phyloP scores from a whole-genome alignment of 352 stramenopile genomes.

The Pythium periplocum region DNA sequence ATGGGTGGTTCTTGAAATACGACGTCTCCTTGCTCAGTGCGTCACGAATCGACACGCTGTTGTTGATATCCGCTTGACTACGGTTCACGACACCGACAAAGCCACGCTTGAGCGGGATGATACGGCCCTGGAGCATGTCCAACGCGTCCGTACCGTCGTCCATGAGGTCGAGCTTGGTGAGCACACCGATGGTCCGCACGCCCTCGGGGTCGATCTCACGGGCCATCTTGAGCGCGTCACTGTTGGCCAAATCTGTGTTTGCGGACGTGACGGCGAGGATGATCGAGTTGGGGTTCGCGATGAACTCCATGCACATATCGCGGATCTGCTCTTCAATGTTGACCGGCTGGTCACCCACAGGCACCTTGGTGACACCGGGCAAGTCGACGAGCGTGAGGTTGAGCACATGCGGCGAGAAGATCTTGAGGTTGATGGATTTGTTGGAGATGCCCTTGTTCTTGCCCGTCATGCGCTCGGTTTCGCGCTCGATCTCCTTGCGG shows the following conservation, averaged over 20 bases:
- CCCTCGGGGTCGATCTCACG: constrained; percentile 90
- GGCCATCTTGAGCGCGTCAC: constrained; percentile 97
- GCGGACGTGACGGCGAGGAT: constrained; percentile 98
- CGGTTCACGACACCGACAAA: constrained; percentile 99
- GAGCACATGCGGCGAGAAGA: constrained; percentile 97
- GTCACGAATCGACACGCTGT: constrained; percentile 93
- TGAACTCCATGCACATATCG: constrained; percentile 99
- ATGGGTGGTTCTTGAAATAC: constrained; percentile 97
- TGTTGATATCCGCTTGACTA: constrained; percentile 98
- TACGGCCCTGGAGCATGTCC: constrained; percentile 94
- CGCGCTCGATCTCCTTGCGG: constrained; percentile 95
- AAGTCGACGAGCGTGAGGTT: constrained; percentile 99
- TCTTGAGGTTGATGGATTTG: constrained; percentile 99
- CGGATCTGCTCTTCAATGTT: constrained; percentile 99
- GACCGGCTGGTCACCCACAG: constrained; percentile 97
- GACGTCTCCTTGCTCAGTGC: constrained; percentile 93
- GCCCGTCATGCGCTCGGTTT: constrained; percentile 95
- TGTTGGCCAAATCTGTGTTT: constrained; percentile 99
- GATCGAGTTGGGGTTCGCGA: constrained; percentile 98
- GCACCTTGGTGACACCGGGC: constrained; percentile 97
- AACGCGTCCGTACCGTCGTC: constrained; percentile 98
- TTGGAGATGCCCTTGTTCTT: constrained; percentile 98
- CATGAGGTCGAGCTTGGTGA: constrained; percentile 99
- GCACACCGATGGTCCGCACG: constrained; percentile 97
- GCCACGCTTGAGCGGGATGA: constrained; percentile 96